These are phyloP conservation scores for Goniomonas avonlea DNA, from an alignment of 78 protist species.

Conservation along the genomic window DNA sequence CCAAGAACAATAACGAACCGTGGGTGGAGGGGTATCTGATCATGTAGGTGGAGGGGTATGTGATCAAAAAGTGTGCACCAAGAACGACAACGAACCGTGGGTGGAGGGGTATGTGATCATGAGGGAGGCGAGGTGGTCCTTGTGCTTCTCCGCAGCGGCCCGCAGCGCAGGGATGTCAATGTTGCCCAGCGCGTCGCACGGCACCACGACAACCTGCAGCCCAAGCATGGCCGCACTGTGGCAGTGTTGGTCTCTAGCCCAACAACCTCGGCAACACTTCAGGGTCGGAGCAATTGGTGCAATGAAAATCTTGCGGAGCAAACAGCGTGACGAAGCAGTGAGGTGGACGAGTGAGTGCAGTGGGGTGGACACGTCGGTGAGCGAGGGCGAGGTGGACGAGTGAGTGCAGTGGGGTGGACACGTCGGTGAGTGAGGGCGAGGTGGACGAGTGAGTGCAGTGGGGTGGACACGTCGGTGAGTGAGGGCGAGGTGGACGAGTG, in stretches of 20 bases:
- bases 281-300: too few relatives aligned
- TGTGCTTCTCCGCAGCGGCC: conserved; percentile 49
- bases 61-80: conserved; percentile 30
- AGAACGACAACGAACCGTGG: conserved; percentile 87
- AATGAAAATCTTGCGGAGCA: too few relatives aligned
- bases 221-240: too few relatives aligned
- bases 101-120: conserved; percentile 87
- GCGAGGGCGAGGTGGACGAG: too few relatives aligned
- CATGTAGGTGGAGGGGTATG: background rate
- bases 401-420: too few relatives aligned
- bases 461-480: too few relatives aligned
- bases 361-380: too few relatives aligned
- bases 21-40: background rate
- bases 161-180: conserved; percentile 71
- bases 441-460: too few relatives aligned
- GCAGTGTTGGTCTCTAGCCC: too few relatives aligned
- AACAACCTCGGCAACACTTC: background rate
- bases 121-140: conserved; percentile 67
- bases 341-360: too few relatives aligned
- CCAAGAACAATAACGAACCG: background rate
- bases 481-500: too few relatives aligned
- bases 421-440: too few relatives aligned
- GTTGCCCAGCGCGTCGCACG: conserved; percentile 72
- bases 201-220: conserved; percentile 45
- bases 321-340: background rate